Percentiles rank a stretch among this genome's conserved stretches.
Evolutionary conservation across 164 flowering plant genomes (phyloP).

Genomic region (Aristolochia contorta): DNA sequence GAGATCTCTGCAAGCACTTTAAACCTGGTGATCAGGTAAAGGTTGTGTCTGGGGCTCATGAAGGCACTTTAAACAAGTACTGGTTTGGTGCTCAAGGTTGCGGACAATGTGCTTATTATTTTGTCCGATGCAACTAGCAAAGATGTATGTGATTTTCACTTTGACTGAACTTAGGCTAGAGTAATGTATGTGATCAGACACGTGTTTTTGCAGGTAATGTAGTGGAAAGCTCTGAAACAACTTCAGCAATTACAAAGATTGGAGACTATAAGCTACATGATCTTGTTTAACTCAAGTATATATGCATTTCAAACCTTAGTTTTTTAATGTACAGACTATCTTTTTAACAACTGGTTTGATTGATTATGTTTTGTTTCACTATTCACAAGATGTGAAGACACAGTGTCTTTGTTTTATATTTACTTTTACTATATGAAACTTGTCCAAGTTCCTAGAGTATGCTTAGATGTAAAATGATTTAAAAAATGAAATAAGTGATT

Average conservation of each 20-base stretch:
- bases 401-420: too few relatives aligned
- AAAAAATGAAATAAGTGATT: too few relatives aligned
- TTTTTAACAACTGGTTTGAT: too few relatives aligned
- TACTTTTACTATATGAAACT: too few relatives aligned
- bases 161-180: background rate
- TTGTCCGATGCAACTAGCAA: constrained; percentile 91
- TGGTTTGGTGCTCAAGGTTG: constrained; percentile 93
- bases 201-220: constrained; percentile 94
- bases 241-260: constrained; percentile 76
- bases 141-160: constrained; percentile 44
- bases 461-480: too few relatives aligned
- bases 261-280: constrained; percentile 96
- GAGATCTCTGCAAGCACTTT: constrained; percentile 89
- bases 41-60: too few relatives aligned
- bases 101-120: constrained; percentile 77
- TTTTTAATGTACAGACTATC: too few relatives aligned
- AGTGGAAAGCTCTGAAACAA: constrained; percentile 93
- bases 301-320: too few relatives aligned
- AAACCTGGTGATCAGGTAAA: too few relatives aligned
- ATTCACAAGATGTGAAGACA: too few relatives aligned
- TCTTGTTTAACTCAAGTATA: constrained; percentile 81
- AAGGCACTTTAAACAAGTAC: constrained; percentile 98
- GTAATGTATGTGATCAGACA: constrained; percentile 33
- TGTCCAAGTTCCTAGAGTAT: too few relatives aligned
- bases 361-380: too few relatives aligned